Percentiles rank a stretch among this genome's conserved stretches.
These are phyloP conservation scores for Cardiospermum halicacabum DNA, from an alignment of 345 rosid genomes.

Conservation along the genomic window DNA sequence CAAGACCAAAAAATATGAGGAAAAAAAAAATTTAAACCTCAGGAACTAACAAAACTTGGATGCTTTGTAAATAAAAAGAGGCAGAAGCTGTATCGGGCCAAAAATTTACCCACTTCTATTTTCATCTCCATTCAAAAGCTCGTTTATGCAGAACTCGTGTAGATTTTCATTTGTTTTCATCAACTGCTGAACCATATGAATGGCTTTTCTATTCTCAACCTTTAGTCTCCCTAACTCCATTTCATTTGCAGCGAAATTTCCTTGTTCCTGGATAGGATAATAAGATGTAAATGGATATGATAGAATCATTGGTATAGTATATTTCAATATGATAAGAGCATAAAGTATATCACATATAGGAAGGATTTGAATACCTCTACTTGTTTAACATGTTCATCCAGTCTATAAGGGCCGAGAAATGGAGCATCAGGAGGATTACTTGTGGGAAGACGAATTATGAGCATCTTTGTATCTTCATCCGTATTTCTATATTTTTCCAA, in stretches of 20 bases:
- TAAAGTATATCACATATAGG: not conserved
- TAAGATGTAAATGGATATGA: not conserved
- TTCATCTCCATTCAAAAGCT: slow-evolving; percentile 41
- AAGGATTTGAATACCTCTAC: slow-evolving; percentile 52
- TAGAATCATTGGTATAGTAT: not conserved
- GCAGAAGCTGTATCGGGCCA: not conserved
- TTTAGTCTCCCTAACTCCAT: slow-evolving; percentile 63
- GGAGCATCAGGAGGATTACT: slow-evolving; percentile 24
- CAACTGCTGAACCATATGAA: slow-evolving; percentile 52
- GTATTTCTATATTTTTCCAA: slow-evolving; percentile 47
- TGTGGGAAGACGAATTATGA: slow-evolving; percentile 38
- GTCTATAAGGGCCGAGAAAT: slow-evolving; percentile 37
- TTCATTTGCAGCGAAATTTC: slow-evolving; percentile 57
- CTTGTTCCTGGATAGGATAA: slow-evolving; percentile 39
- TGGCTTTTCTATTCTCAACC: slow-evolving; percentile 33
- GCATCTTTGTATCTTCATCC: slow-evolving; percentile 35
- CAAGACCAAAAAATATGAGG: no score
- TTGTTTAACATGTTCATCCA: slow-evolving; percentile 55
- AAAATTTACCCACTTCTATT: slow-evolving; percentile 8
- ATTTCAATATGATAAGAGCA: not conserved
- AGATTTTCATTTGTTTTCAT: slow-evolving; percentile 53
- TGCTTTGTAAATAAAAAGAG: not conserved
- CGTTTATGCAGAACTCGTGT: slow-evolving; percentile 50
- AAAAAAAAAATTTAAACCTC: no score
- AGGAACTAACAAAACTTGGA: not conserved